Conservation (phyloP, 495 filamentous ascomycete genomes). For the Aspergillus asperescens region DNA sequence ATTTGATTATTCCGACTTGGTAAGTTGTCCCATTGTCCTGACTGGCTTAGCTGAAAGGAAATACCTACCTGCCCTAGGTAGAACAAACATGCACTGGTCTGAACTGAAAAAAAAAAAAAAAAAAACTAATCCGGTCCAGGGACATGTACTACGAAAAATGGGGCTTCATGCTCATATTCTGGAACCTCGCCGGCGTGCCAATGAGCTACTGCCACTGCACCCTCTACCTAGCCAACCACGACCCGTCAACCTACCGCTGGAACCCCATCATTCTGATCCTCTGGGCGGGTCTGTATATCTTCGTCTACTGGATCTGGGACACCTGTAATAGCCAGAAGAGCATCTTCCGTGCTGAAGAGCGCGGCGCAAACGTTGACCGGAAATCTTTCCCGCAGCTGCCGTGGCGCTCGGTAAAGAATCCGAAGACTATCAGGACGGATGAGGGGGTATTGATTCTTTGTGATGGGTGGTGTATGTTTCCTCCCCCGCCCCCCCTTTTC, state of each 20-base stretch:
- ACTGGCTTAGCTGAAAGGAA: too few species aligned
- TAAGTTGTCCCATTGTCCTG: slow-evolving; percentile 20
- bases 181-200: slow-evolving; percentile 95
- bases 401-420: slow-evolving; percentile 73
- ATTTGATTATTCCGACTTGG: slow-evolving; percentile 88
- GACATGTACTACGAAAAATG: slow-evolving; percentile 99
- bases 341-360: slow-evolving; percentile 74
- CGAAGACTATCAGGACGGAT: slow-evolving; percentile 66
- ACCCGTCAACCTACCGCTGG: slow-evolving; percentile 73
- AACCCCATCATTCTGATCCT: slow-evolving; percentile 53
- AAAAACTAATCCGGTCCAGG: slow-evolving; percentile 26
- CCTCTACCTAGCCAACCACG: slow-evolving; percentile 81
- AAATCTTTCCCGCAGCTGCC: slow-evolving; percentile 85
- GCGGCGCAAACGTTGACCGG: slow-evolving; percentile 62
- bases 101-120: too few species aligned
- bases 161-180: slow-evolving; percentile 99
- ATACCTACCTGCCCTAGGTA: too few species aligned
- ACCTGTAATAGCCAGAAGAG: slow-evolving; percentile 91
- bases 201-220: slow-evolving; percentile 94
- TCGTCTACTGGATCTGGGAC: slow-evolving; percentile 89
- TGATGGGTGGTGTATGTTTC: slow-evolving; percentile 74
- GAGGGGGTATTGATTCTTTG: slow-evolving; percentile 75
- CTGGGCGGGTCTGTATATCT: slow-evolving; percentile 66
- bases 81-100: too few species aligned
- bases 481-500: not conserved